phyloP scores from a whole-genome alignment of 2,329 filamentous ascomycete genomes.

The Aspergillus chevalieri region DNA sequence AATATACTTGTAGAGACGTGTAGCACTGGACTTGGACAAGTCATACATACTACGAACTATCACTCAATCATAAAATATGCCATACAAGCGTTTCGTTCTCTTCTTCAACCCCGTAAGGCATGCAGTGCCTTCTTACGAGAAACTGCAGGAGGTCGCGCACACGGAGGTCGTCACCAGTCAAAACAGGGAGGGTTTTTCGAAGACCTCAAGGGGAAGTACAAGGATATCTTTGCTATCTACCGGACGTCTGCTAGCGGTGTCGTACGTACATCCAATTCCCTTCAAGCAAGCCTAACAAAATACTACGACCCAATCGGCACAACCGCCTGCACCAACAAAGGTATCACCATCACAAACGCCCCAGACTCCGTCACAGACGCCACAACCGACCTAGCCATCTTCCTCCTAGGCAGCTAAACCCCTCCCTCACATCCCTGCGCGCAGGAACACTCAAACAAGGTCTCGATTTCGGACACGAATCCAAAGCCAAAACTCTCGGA shows the following conservation, averaged over 20 bases:
- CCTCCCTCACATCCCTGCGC: constrained; percentile 55
- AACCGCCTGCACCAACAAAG: constrained; percentile 55
- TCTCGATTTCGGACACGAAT: constrained; percentile 63
- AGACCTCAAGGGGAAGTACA: not conserved
- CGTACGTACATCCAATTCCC: constrained; percentile 34
- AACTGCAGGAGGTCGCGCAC: not conserved
- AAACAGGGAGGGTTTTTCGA: not conserved
- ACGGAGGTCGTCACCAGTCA: not conserved
- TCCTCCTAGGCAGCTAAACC: constrained; percentile 60
- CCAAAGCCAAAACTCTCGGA: constrained; percentile 64
- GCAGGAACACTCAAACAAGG: constrained; percentile 46
- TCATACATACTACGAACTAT: no score
- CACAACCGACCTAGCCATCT: constrained; percentile 68
- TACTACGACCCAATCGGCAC: constrained; percentile 68
- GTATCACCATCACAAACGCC: constrained; percentile 56
- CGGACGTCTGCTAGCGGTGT: not conserved
- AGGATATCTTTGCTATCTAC: not conserved
- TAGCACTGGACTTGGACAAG: no score
- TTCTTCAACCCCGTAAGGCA: not conserved
- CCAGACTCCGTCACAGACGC: constrained; percentile 67
- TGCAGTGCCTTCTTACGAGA: not conserved
- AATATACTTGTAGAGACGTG: no score
- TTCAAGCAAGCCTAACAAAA: no score
- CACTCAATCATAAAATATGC: not conserved
- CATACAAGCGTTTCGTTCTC: not conserved